These are phyloP conservation scores for Simplicillium sp. DNA, from an alignment of 2,329 filamentous ascomycete species.

Conservation along the genomic window DNA sequence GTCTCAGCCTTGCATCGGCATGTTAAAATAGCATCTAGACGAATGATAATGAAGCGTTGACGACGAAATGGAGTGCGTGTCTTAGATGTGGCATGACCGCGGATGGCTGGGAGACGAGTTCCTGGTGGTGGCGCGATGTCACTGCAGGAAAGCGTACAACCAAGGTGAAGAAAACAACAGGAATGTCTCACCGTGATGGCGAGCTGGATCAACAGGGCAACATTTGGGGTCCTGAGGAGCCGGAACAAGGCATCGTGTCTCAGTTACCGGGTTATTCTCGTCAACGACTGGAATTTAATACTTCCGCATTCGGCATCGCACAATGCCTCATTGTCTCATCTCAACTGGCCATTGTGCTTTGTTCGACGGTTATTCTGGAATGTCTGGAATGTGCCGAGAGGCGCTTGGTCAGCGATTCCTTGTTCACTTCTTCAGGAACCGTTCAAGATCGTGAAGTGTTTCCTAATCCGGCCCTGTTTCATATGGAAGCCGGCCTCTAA, in stretches of 20 bases:
- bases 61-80: slow-evolving; percentile 4
- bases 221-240: too few species aligned
- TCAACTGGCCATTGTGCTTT: background rate
- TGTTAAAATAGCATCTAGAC: slow-evolving; percentile 2
- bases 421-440: too few species aligned
- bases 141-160: background rate
- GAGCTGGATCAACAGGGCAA: too few species aligned
- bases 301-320: slow-evolving; percentile 3
- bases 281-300: slow-evolving; percentile 1
- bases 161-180: too few species aligned
- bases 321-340: slow-evolving; percentile 2
- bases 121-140: background rate
- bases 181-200: too few species aligned
- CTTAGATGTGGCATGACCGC: background rate
- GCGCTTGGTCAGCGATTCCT: too few species aligned
- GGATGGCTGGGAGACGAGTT: background rate
- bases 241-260: too few species aligned
- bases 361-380: background rate
- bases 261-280: background rate
- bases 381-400: too few species aligned
- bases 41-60: slow-evolving; percentile 2
- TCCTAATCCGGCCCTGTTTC: too few species aligned
- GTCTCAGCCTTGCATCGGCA: slow-evolving; percentile 2
- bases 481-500: too few species aligned
- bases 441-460: too few species aligned